phyloP scores from a whole-genome alignment of 306 rosid genomes.

The Pterocarpus macrocarpus region DNA sequence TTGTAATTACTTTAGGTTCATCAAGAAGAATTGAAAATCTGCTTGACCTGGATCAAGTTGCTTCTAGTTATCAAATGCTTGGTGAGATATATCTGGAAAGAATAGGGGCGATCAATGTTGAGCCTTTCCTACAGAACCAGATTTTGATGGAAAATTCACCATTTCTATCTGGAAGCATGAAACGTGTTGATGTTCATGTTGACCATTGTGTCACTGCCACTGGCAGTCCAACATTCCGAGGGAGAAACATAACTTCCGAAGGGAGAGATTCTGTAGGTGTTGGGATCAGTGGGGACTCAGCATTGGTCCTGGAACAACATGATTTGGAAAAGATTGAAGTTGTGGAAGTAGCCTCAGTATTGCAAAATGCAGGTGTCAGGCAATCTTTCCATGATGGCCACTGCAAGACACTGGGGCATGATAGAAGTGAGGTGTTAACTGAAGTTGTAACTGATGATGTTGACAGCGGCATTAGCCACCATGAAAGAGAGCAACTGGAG shows the following conservation, averaged over 20 bases:
- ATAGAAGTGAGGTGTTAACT: constrained; percentile 53
- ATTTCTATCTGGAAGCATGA: constrained; percentile 49
- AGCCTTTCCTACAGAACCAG: constrained; percentile 51
- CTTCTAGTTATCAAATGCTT: constrained; percentile 57
- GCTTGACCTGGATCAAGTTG: constrained; percentile 76
- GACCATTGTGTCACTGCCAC: constrained; percentile 20
- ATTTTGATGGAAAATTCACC: constrained; percentile 48
- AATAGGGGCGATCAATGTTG: constrained; percentile 52
- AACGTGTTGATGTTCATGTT: constrained; percentile 48
- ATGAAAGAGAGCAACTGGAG: constrained; percentile 54
- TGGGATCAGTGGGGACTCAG: constrained; percentile 42
- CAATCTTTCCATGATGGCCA: constrained; percentile 60
- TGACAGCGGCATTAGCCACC: constrained; percentile 60
- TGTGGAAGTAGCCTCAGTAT: constrained; percentile 47
- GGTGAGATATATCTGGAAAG: constrained; percentile 67
- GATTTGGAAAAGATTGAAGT: constrained; percentile 35
- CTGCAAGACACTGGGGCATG: constrained; percentile 53
- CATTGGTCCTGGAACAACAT: constrained; percentile 42
- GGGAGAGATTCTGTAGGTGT: constrained; percentile 37
- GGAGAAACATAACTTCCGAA: constrained; percentile 33
- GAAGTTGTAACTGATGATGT: constrained; percentile 66
- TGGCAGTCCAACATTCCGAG: constrained; percentile 44
- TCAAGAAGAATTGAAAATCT: constrained; percentile 89
- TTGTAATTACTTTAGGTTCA: constrained; percentile 64
- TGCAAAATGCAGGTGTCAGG: constrained; percentile 50